Evolutionary conservation across 768 basidiomycete species (phyloP).

Genomic region (Cystofilobasidium bisporidii): DNA sequence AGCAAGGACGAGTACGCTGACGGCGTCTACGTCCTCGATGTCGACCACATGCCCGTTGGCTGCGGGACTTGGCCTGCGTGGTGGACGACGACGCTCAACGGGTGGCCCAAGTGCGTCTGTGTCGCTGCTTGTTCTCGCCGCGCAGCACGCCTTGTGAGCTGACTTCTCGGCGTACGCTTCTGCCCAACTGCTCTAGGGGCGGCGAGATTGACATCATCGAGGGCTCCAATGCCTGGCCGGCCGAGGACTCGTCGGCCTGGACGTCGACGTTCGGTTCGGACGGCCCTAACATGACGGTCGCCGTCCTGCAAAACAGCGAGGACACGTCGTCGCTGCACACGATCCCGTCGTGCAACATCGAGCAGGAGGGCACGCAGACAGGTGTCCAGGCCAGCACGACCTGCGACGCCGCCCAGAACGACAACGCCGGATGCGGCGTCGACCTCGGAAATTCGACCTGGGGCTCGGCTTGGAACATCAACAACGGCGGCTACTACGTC

Average conservation of each 20-base stretch:
- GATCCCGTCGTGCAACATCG: slow-evolving; percentile 21
- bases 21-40: slow-evolving; percentile 39
- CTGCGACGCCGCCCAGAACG: slow-evolving; percentile 41
- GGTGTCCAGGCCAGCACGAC: slow-evolving; percentile 31
- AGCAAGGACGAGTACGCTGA: slow-evolving; percentile 38
- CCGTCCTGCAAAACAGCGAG: slow-evolving; percentile 1
- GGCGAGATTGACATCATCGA: slow-evolving; percentile 40
- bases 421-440: slow-evolving; percentile 57
- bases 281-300: slow-evolving; percentile 20
- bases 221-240: slow-evolving; percentile 37
- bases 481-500: slow-evolving; percentile 53
- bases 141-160: no score
- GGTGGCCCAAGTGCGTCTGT: slow-evolving; percentile 32
- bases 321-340: slow-evolving; percentile 36
- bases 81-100: slow-evolving; percentile 36
- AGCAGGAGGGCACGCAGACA: slow-evolving; percentile 28
- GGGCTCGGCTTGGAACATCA: slow-evolving; percentile 42
- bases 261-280: slow-evolving; percentile 29
- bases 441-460: slow-evolving; percentile 33
- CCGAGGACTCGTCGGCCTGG: slow-evolving; percentile 32
- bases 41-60: slow-evolving; percentile 40
- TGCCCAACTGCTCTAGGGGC: slow-evolving; percentile 30
- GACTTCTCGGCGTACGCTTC: no score
- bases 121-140: no score
- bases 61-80: slow-evolving; percentile 41